These are phyloP conservation scores for Ophidiomyces ophidiicola DNA, from an alignment of 2,329 filamentous ascomycete genomes.

Conservation along the genomic window DNA sequence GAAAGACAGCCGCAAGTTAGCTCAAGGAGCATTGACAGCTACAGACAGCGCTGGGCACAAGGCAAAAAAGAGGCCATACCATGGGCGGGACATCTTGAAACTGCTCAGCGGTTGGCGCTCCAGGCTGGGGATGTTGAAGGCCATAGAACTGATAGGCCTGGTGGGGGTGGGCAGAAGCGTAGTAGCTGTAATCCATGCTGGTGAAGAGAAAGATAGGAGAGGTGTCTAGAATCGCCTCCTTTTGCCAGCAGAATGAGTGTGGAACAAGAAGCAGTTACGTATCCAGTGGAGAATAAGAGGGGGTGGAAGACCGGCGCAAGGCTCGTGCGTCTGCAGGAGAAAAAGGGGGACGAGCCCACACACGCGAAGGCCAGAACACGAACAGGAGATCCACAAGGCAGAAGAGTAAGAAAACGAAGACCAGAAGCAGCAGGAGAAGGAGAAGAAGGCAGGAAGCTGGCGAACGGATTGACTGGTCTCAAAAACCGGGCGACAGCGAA, in stretches of 20 bases:
- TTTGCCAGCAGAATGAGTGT: too few species aligned
- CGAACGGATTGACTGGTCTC: background rate
- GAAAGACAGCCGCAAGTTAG: background rate
- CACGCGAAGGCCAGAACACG: background rate
- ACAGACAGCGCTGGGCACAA: too few species aligned
- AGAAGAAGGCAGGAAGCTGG: background rate
- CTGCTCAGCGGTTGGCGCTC: conserved; percentile 1
- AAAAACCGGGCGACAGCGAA: background rate
- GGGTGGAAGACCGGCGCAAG: background rate
- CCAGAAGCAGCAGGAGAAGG: background rate
- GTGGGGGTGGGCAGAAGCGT: conserved; percentile 2
- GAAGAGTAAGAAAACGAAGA: background rate
- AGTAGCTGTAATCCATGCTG: conserved; percentile 9
- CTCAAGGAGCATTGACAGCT: too few species aligned
- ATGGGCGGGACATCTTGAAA: conserved; percentile 8
- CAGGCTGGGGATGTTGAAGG: conserved; percentile 8
- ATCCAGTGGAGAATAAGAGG: too few species aligned
- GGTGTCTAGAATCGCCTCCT: too few species aligned
- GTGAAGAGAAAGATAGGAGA: too few species aligned
- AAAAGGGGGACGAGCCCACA: background rate
- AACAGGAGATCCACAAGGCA: background rate
- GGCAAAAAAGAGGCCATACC: conserved; percentile 3
- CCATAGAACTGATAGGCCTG: conserved; percentile 8
- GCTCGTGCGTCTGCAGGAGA: background rate
- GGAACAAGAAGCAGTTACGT: too few species aligned